A percentile compares a stretch with the other conserved stretches of the same genome.
phyloP scores from a whole-genome alignment of 768 basidiomycete genomes.

The Leucosporidium creatinivorum region DNA sequence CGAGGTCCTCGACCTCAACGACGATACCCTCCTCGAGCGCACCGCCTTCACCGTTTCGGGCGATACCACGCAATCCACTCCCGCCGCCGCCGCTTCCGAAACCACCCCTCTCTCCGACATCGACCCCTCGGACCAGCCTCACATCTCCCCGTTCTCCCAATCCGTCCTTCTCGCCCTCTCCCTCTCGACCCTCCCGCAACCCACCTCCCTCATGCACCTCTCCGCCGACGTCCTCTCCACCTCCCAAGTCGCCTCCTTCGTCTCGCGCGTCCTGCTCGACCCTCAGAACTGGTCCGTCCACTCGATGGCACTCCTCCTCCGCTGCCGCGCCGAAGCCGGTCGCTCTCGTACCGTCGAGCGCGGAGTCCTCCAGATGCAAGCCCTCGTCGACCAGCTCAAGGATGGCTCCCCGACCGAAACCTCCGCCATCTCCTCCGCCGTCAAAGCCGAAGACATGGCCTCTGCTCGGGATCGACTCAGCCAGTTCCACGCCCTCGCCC shows the following conservation, averaged over 20 bases:
- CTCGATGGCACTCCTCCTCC: slow-evolving; percentile 89
- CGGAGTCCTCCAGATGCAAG: slow-evolving; percentile 83
- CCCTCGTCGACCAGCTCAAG: slow-evolving; percentile 78
- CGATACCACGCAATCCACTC: slow-evolving; percentile 34
- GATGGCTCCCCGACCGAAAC: slow-evolving; percentile 35
- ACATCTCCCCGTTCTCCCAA: slow-evolving; percentile 88
- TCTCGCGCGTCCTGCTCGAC: slow-evolving; percentile 78
- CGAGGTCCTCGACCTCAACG: slow-evolving; percentile 76
- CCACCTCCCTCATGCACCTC: slow-evolving; percentile 67
- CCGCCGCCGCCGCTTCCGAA: slow-evolving; percentile 42
- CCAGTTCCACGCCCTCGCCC: slow-evolving; percentile 69
- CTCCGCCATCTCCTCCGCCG: slow-evolving; percentile 30
- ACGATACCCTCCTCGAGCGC: slow-evolving; percentile 90
- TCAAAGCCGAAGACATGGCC: slow-evolving; percentile 50
- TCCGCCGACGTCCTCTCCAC: slow-evolving; percentile 82
- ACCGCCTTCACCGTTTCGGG: slow-evolving; percentile 77
- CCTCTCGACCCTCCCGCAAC: slow-evolving; percentile 46
- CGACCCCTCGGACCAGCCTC: slow-evolving; percentile 73
- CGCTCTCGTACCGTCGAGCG: slow-evolving; percentile 91
- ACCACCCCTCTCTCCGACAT: slow-evolving; percentile 41
- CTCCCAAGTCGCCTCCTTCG: slow-evolving; percentile 89
- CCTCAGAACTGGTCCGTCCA: slow-evolving; percentile 93
- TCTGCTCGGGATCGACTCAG: slow-evolving; percentile 62
- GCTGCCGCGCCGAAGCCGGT: slow-evolving; percentile 79
- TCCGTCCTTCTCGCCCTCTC: slow-evolving; percentile 84